Conservation (phyloP, 1,139 yeast species). For the Debaryomyces psychrophilus region DNA sequence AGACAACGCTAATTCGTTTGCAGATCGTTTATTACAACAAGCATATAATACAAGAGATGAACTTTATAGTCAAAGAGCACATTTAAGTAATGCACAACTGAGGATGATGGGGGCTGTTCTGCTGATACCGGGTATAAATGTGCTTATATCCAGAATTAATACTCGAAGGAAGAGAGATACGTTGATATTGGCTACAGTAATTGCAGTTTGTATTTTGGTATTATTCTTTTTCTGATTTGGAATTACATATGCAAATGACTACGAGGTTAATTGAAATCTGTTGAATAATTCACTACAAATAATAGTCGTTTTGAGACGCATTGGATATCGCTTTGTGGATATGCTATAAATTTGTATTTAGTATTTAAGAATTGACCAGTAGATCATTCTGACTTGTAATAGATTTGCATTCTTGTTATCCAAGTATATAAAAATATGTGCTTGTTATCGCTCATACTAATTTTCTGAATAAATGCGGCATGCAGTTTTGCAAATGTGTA, state of each 20-base stretch:
- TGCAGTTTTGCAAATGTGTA: conserved; percentile 6
- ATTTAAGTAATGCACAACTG: conserved; percentile 65
- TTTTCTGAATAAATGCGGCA: conserved; percentile 1
- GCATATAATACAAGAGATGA: conserved; percentile 92
- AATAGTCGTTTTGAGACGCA: not conserved
- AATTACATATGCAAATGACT: not conserved
- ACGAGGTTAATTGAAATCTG: not conserved
- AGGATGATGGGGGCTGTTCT: conserved; percentile 63
- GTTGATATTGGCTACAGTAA: conserved; percentile 74
- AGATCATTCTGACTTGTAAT: not conserved
- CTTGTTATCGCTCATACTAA: not conserved
- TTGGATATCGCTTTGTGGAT: not conserved
- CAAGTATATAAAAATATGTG: not conserved
- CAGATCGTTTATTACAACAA: conserved; percentile 77
- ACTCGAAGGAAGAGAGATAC: conserved; percentile 89
- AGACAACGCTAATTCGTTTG: conserved; percentile 71
- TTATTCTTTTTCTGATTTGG: conserved; percentile 49
- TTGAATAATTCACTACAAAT: not conserved
- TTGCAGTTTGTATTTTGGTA: conserved; percentile 71
- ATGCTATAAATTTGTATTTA: not conserved
- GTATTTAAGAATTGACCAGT: not conserved
- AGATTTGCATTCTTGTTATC: not conserved
- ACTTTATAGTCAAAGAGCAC: conserved; percentile 68
- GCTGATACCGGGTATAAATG: conserved; percentile 80
- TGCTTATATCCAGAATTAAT: conserved; percentile 76